These are phyloP conservation scores for Sphaerulina populicola DNA, from an alignment of 2,329 filamentous ascomycete genomes.

Conservation along the genomic window DNA sequence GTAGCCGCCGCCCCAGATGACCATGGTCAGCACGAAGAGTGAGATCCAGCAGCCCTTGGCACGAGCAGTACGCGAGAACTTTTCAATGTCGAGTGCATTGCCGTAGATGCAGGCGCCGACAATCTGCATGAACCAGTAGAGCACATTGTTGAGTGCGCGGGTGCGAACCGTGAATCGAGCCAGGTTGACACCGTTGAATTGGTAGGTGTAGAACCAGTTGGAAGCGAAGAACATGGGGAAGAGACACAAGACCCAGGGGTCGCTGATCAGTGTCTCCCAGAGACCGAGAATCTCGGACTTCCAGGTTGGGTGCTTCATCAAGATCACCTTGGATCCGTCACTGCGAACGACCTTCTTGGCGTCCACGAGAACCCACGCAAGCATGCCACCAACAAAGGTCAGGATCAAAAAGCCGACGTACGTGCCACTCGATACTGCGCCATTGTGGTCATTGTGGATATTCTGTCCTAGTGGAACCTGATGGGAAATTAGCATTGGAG, in stretches of 20 bases:
- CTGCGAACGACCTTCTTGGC: slow-evolving; percentile 63
- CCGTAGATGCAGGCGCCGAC: slow-evolving; percentile 67
- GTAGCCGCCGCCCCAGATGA: slow-evolving; percentile 75
- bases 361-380: slow-evolving; percentile 63
- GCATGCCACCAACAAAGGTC: slow-evolving; percentile 61
- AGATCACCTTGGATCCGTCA: slow-evolving; percentile 69
- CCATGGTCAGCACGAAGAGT: slow-evolving; percentile 63
- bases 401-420: slow-evolving; percentile 83
- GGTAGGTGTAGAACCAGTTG: slow-evolving; percentile 75
- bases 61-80: slow-evolving; percentile 55
- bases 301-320: slow-evolving; percentile 89
- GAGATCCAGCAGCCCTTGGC: slow-evolving; percentile 56
- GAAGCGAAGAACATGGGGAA: slow-evolving; percentile 77
- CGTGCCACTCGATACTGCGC: slow-evolving; percentile 63
- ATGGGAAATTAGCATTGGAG: background rate
- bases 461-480: slow-evolving; percentile 67
- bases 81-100: slow-evolving; percentile 54
- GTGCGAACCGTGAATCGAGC: slow-evolving; percentile 66
- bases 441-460: slow-evolving; percentile 48
- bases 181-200: slow-evolving; percentile 65
- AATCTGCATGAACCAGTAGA: slow-evolving; percentile 73
- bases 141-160: slow-evolving; percentile 63
- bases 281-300: slow-evolving; percentile 69
- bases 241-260: slow-evolving; percentile 64
- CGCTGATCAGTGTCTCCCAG: slow-evolving; percentile 59